A percentile compares a stretch with the other conserved stretches of the same genome.
phyloP scores from a whole-genome alignment of 345 rosid species.

The Arabidopsis suecica region DNA sequence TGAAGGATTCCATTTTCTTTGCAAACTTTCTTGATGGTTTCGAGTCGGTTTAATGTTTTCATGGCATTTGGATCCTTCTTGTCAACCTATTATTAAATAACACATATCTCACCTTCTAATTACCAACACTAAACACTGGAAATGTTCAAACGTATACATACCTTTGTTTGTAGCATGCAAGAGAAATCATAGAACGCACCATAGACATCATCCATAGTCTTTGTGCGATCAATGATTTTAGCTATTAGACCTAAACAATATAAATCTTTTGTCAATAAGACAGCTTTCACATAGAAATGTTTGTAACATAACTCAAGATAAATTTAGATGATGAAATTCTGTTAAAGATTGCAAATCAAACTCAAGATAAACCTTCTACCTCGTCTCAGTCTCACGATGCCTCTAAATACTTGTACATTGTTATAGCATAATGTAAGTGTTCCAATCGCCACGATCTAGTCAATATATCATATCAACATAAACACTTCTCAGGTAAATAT shows the following conservation, averaged over 20 bases:
- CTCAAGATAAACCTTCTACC: conserved; percentile 52
- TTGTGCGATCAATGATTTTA: conserved; percentile 71
- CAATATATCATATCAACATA: background rate
- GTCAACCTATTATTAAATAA: conserved; percentile 55
- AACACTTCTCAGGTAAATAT: background rate
- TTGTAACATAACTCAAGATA: background rate
- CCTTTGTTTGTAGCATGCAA: conserved; percentile 71
- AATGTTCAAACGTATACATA: conserved; percentile 22
- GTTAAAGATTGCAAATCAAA: background rate
- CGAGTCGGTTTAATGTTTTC: conserved; percentile 62
- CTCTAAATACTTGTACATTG: conserved; percentile 88
- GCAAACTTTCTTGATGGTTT: conserved; percentile 66
- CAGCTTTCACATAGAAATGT: background rate
- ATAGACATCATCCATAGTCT: conserved; percentile 80
- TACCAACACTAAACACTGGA: background rate
- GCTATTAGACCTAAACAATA: conserved; percentile 74
- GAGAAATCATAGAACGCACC: conserved; percentile 77
- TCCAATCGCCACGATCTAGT: conserved; percentile 87
- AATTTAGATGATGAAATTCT: background rate
- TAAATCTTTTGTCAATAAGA: background rate
- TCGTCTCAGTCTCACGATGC: conserved; percentile 85
- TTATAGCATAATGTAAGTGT: conserved; percentile 84
- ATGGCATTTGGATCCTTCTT: conserved; percentile 69
- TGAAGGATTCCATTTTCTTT: conserved; percentile 58
- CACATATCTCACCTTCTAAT: background rate